Evolutionary conservation across 495 filamentous ascomycete species (phyloP).

Genomic region (Podospora pseudocomata): DNA sequence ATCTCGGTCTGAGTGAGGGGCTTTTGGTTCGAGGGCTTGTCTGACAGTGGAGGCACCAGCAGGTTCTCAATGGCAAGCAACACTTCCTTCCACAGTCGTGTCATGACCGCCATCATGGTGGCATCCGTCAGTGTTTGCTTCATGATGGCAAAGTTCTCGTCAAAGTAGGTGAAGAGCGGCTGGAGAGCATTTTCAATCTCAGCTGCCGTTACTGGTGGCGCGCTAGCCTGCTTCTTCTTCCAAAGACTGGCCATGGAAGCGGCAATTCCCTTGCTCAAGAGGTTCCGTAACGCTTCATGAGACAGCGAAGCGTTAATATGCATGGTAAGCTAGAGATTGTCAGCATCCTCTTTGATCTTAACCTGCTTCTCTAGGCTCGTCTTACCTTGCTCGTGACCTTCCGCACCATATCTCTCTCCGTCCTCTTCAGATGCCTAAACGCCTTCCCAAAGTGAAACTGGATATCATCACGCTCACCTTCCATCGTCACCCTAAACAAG

Average conservation of each 20-base stretch:
- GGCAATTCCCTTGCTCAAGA: constrained; percentile 71
- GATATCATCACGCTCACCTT: constrained; percentile 96
- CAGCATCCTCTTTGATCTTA: constrained; percentile 13
- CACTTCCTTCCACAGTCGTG: constrained; percentile 95
- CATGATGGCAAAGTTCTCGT: constrained; percentile 99
- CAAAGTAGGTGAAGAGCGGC: constrained; percentile 93
- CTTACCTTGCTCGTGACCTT: constrained; percentile 95
- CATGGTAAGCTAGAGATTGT: constrained; percentile 66
- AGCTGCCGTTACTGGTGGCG: constrained; percentile 57
- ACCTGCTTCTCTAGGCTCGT: background rate
- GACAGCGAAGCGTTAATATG: constrained; percentile 92
- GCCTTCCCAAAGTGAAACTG: constrained; percentile 98
- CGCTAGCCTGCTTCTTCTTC: constrained; percentile 51
- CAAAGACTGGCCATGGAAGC: constrained; percentile 80
- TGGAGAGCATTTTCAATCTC: constrained; percentile 80
- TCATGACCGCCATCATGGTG: constrained; percentile 97
- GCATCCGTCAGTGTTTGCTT: constrained; percentile 88
- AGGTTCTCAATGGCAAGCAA: constrained; percentile 85
- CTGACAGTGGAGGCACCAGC: constrained; percentile 89
- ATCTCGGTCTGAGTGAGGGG: constrained; percentile 85
- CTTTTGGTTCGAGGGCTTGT: constrained; percentile 87
- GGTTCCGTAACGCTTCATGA: constrained; percentile 65
- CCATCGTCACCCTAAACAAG: constrained; percentile 91
- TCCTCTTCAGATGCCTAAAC: constrained; percentile 89
- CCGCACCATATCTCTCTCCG: constrained; percentile 95